These are phyloP conservation scores for Brassica cretica DNA, from an alignment of 345 rosid genomes.

Conservation along the genomic window DNA sequence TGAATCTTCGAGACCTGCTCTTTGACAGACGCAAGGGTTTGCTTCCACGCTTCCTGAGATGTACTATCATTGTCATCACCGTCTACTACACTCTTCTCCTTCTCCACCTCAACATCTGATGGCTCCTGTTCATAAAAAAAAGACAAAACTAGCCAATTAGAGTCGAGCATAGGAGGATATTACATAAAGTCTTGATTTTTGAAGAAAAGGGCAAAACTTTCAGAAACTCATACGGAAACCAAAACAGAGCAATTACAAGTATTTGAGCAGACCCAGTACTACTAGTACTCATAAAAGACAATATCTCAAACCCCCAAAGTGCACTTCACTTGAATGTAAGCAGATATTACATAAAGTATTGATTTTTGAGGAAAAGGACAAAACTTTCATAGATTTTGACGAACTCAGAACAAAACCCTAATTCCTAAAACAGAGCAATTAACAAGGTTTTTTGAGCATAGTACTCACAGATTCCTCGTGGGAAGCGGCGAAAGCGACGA, in stretches of 20 bases:
- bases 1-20: slow-evolving; percentile 81
- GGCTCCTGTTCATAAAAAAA: slow-evolving; percentile 34
- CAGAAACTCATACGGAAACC: neutral
- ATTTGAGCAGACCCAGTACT: no score
- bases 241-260: neutral
- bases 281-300: no score
- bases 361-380: neutral
- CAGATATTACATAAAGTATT: neutral
- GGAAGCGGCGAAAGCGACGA: slow-evolving; percentile 57
- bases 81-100: slow-evolving; percentile 42
- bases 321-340: neutral
- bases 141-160: neutral
- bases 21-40: slow-evolving; percentile 63
- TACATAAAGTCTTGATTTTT: neutral
- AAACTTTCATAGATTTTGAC: neutral
- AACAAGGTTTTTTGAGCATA: neutral
- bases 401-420: neutral
- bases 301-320: neutral
- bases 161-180: neutral
- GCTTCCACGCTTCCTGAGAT: slow-evolving; percentile 85
- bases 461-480: slow-evolving; percentile 63
- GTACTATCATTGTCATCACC: slow-evolving; percentile 43
- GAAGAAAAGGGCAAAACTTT: neutral
- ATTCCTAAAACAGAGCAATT: neutral
- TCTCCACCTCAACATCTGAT: slow-evolving; percentile 66